Evolutionary conservation across 1,284 basidiomycete genomes (phyloP).

Genomic region (Ganoderma multipileum): DNA sequence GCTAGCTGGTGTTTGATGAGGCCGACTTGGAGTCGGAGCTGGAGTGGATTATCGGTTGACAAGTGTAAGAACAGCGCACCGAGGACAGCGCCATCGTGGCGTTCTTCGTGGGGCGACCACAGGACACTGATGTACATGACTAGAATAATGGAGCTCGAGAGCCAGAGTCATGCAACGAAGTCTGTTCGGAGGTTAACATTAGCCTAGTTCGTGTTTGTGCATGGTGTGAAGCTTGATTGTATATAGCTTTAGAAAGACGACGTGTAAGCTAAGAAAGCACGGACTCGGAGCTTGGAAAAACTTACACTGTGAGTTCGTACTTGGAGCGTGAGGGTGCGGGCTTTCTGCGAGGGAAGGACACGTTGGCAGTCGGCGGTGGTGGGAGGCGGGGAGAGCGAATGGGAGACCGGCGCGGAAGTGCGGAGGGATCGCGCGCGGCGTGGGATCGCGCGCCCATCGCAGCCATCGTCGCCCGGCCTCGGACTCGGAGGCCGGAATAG

Average conservation of each 20-base stretch:
- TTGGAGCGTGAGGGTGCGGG: neutral
- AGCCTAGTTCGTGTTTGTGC: too few species aligned
- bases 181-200: too few species aligned
- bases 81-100: neutral
- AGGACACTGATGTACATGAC: too few species aligned
- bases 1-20: neutral
- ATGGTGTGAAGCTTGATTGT: too few species aligned
- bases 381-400: constrained; percentile 17
- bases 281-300: too few species aligned
- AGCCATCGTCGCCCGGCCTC: neutral
- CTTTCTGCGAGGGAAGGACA: constrained; percentile 19
- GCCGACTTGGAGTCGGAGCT: constrained; percentile 13
- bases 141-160: neutral
- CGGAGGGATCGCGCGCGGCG: constrained; percentile 8
- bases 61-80: neutral
- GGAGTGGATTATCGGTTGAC: constrained; percentile 1
- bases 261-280: too few species aligned
- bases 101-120: neutral
- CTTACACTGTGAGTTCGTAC: too few species aligned
- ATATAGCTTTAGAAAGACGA: too few species aligned
- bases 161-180: neutral
- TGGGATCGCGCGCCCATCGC: constrained; percentile 8
- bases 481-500: neutral
- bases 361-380: constrained; percentile 16
- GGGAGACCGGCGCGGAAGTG: constrained; percentile 2